Evolutionary conservation across 352 stramenopile species (phyloP), one percentile per base, ranked within the genome.

Genomic region (Chrysophaeum taylorii): DNA sequence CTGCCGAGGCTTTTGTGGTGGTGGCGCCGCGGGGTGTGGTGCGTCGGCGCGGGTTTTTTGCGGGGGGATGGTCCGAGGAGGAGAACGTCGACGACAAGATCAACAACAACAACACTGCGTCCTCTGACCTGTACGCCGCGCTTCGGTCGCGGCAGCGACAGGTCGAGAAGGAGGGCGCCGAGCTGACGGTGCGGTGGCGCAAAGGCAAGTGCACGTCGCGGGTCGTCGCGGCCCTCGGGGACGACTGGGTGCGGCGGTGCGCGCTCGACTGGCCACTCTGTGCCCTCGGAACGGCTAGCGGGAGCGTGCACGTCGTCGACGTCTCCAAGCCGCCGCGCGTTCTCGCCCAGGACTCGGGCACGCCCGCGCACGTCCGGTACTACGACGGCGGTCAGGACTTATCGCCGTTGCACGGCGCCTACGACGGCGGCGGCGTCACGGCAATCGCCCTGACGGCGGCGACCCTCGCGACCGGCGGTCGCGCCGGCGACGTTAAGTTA

Each of bases 401-500:
- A 15, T 9, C 9, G 9, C 4, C 25, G 25, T 31, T 63, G 27
- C 29, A 38, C 52, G 52, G 52, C 52, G 52, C 7, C 52, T 33
- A 63, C 52, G 52, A 63, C 52, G 52, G 52, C 52, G 52, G 52
- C 52, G 52, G 52, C 52, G 29, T 63, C 7, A 63, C 52, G 52
- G 52, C 52, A 2, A 7, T 63, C 52, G 52, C 25, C 7, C 25
- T 63, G 2, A 2, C 9, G 4, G 29, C 27, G n/a, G 27, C 5
- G 12, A 31, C 39, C 4, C 7, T 9, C 27, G 52, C 33, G 5
- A 27, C 27, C 23, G 52, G 52, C 9, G 52, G 52, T 15, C 52
- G 52, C 52, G 52, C 21, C 52, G 52, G 52, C 52, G 27, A 7
- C 9, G 52, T 63, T 31, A 9, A 33, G 52, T 5, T 33, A 16